Percentiles rank a stretch among this genome's conserved stretches.
Evolutionary conservation across 2,329 filamentous ascomycete genomes (phyloP).

Genomic region (Fusarium sp.): DNA sequence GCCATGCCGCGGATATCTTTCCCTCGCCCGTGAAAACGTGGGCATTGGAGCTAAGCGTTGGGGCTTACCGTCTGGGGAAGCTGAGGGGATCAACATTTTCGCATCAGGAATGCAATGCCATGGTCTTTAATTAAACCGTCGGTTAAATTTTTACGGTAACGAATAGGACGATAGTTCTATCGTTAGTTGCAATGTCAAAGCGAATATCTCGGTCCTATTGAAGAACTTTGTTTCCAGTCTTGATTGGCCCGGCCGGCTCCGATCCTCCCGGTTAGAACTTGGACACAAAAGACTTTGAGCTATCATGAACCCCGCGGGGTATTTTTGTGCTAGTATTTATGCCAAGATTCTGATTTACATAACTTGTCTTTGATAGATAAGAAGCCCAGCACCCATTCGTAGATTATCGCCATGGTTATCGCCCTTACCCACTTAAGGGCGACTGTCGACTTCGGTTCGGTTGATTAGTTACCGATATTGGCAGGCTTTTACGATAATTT

Average conservation of each 20-base stretch:
- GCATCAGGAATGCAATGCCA: not conserved
- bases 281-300: not conserved
- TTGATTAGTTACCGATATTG: not conserved
- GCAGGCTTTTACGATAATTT: constrained; percentile 9
- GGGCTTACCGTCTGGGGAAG: not conserved
- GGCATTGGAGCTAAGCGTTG: not conserved
- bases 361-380: not conserved
- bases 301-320: not conserved
- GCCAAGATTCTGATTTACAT: not conserved
- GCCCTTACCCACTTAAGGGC: not conserved
- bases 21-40: not conserved
- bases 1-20: not conserved
- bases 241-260: not conserved
- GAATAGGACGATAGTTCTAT: not conserved
- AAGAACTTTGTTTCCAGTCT: not conserved
- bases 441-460: not conserved
- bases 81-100: too few relatives aligned
- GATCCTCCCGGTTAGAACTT: not conserved
- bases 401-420: not conserved
- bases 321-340: not conserved
- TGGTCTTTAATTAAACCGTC: not conserved
- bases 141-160: not conserved
- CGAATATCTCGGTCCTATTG: not conserved
- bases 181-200: not conserved
- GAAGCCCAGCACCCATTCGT: not conserved